Base-by-base conservation (phyloP, 345 rosid genomes). In the Moricandia moricandioides region DNA sequence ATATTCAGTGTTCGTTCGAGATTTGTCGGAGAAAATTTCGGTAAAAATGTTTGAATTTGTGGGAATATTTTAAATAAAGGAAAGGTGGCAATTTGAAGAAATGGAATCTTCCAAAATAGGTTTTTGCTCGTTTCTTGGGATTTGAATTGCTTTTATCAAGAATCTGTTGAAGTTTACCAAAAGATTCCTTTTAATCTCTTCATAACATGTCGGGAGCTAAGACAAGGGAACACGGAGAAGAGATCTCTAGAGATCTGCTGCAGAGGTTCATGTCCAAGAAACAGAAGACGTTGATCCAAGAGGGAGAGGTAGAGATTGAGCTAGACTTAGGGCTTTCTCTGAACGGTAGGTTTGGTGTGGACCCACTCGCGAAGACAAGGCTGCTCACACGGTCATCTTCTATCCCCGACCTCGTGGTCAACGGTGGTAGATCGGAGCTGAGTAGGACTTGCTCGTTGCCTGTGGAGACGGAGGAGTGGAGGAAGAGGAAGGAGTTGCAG, bases 311-410 rank as follows among this genome's bases (percentile, higher is more conserved):
- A 18, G 91, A 86, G 62, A 65, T 88, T 40, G 95, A 90, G 91
- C 79, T 93, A 8, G 89, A 87, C 73, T 80, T 91, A 61, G 93
- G 98, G 29, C 86, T 89, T 4, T 93, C 96, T 26, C 71, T 88
- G 58, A 89, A 89, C 66, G 98, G 98, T 34, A 85, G 86, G 40
- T 93, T 93, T 62, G 97, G 98, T 29, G 88, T 89, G 7, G 90
- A 93, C 83, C 92, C 90, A 30, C 81, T 74, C 26, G 82, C 86
- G 40, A 84, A 83, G 30, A 67, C 69, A 4, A 83, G 78, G 73
- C 85, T 86, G 68, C 85, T 86, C 13, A 51, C 47, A 0, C 74
- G 91, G 73, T 84, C 91, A n/a, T 45, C 52, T 45, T 45, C 96
- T n/a, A 88, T 85, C n/a, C 85, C 89, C 8, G 89, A 88, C 29